phyloP scores from a whole-genome alignment of 2,329 filamentous ascomycete species.

The Aspergillus amoenus region DNA sequence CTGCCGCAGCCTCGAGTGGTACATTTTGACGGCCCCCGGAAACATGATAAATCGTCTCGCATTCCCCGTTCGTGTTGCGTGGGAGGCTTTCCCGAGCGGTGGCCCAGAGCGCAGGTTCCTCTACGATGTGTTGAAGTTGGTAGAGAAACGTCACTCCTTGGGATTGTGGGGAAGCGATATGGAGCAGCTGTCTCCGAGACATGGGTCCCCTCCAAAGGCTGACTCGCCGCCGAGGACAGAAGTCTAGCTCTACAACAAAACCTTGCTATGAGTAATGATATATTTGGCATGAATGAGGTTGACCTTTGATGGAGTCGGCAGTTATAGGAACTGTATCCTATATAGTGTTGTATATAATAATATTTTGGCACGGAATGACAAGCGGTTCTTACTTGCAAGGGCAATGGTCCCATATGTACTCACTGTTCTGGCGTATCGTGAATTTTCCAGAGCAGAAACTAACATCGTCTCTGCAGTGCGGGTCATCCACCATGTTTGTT shows the following conservation, averaged over 20 bases:
- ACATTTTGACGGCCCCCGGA: conserved; percentile 34
- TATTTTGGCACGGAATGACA: not conserved
- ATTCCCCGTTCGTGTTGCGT: conserved; percentile 37
- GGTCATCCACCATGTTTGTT: too few species aligned
- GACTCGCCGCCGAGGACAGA: conserved; percentile 22
- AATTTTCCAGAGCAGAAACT: not conserved
- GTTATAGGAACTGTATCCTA: not conserved
- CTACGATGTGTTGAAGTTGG: conserved; percentile 32
- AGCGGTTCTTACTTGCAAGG: not conserved
- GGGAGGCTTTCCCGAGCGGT: conserved; percentile 35
- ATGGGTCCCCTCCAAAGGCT: conserved; percentile 22
- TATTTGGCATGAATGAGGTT: too few species aligned
- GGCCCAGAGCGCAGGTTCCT: conserved; percentile 35
- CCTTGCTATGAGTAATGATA: not conserved
- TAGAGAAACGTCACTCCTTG: conserved; percentile 35
- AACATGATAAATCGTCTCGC: conserved; percentile 43
- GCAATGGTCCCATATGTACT: not conserved
- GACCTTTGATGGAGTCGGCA: not conserved
- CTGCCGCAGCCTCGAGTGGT: conserved; percentile 36
- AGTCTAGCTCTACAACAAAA: not conserved
- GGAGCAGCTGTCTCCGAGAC: conserved; percentile 33
- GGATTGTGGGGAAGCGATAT: conserved; percentile 37
- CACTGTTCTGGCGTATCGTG: not conserved
- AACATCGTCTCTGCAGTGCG: not conserved
- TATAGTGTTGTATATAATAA: not conserved